Evolutionary conservation across 441 rosid genomes (phyloP).

Genomic region (Syzygium syzygioides): DNA sequence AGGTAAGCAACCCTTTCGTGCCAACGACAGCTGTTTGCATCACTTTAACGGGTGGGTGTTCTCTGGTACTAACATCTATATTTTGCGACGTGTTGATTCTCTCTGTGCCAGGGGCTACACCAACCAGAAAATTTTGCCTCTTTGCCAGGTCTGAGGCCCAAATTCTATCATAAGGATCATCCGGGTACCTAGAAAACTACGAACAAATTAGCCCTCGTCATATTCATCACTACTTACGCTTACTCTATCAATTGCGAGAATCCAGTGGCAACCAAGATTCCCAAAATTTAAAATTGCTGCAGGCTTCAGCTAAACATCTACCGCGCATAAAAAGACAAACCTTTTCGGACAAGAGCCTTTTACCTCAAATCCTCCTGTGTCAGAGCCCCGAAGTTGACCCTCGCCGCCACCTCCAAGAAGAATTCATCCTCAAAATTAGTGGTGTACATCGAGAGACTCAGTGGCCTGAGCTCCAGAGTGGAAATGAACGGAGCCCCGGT

Average conservation of each 20-base stretch:
- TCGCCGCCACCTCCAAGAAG: slow-evolving; percentile 82
- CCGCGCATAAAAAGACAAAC: not conserved
- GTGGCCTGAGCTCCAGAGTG: slow-evolving; percentile 83
- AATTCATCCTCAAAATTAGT: slow-evolving; percentile 77
- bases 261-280: not conserved
- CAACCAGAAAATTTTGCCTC: slow-evolving; percentile 84
- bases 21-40: slow-evolving; percentile 98
- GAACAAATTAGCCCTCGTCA: not conserved
- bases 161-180: slow-evolving; percentile 95
- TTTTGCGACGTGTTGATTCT: slow-evolving; percentile 59
- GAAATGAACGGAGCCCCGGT: slow-evolving; percentile 91
- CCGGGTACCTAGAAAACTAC: slow-evolving; percentile 67
- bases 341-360: not conserved
- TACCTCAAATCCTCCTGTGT: slow-evolving; percentile 63
- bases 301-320: not conserved
- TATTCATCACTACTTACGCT: not conserved
- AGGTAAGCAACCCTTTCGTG: slow-evolving; percentile 59
- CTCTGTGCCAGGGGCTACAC: slow-evolving; percentile 67
- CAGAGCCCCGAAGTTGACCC: slow-evolving; percentile 89
- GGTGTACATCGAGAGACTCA: slow-evolving; percentile 83
- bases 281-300: not conserved
- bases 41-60: slow-evolving; percentile 88
- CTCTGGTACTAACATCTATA: slow-evolving; percentile 56
- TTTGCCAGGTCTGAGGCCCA: slow-evolving; percentile 87
- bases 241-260: not conserved